Conservation (phyloP, 768 basidiomycete genomes). For the Pleurotus pulmonarius region DNA sequence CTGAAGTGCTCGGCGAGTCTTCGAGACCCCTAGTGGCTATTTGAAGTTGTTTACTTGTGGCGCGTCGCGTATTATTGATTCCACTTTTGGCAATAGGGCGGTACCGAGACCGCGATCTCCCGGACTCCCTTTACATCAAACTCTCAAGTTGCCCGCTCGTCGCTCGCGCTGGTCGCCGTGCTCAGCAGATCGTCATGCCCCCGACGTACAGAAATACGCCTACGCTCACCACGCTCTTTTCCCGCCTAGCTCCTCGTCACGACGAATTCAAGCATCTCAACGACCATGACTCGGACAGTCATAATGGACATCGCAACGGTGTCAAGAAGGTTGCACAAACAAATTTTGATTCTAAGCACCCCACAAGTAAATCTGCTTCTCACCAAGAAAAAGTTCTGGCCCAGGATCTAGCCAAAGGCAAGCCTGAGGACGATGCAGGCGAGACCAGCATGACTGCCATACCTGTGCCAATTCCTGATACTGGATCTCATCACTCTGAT, state of each 20-base stretch:
- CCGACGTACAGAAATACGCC: neutral
- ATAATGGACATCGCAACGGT: neutral
- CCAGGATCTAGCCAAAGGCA: conserved; percentile 12
- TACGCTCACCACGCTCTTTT: neutral
- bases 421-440: conserved; percentile 17
- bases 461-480: conserved; percentile 49
- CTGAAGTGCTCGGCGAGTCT: too few species aligned
- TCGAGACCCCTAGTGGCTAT: neutral
- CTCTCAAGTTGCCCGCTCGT: neutral
- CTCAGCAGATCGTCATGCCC: neutral
- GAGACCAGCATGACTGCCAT: conserved; percentile 28
- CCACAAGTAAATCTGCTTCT: neutral
- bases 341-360: neutral
- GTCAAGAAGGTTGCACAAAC: neutral
- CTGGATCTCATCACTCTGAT: conserved; percentile 21
- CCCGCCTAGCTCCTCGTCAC: neutral
- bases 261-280: neutral
- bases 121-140: neutral
- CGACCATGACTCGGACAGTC: neutral
- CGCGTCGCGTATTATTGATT: conserved; percentile 1
- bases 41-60: conserved; percentile 1
- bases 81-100: neutral
- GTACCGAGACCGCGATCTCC: too few species aligned
- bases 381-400: neutral
- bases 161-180: conserved; percentile 12